Base-by-base conservation (phyloP, 1,284 basidiomycete species). In the Cryptococcus depauperatus region DNA sequence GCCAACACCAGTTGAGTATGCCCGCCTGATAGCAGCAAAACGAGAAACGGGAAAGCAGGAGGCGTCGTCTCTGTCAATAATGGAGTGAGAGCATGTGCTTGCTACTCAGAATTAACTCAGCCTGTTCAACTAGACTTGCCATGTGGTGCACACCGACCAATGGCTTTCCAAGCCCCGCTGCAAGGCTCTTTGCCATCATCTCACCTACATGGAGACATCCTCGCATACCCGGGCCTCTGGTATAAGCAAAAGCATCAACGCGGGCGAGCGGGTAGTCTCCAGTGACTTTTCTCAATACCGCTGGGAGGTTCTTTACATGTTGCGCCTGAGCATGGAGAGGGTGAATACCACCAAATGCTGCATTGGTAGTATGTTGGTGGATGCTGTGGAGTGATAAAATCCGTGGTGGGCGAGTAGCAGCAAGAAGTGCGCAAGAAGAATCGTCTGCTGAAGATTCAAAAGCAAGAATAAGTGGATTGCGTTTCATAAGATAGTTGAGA, bases 81-180 rank as follows among this genome's bases (percentile, higher is more conserved):
- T 0, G 85, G 77, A 0, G 90, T 95, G 1, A 95, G 74, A 0
- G 92, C 87, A 60, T 96, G 91, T 0, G 87, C 92, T 87, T 93
- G 90, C 90, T 91, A 34, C 18, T 29, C 21, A 18, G 29, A 21
- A 18, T 14, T 16, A 40, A 6, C 32, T 40, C 43, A 16, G 21
- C 28, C 9, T 9, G 6, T 19, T 18, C 14, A 38, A 18, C 14
- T 27, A 35, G 41, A 61, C 74, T 39, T 21, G 87, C 90, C 91
- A 95, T 95, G 61, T 95, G 91, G 68, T 95, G 87, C 3, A 93
- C 84, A 4, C 88, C 90, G 7, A 95, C 78, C 1, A 93, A 54
- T 0, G 89, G 90, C 59, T 88, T 85, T 34, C 76, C 74, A 6
- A 80, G 73, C 0, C 80, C 82, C 0, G 85, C 82, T 0, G 88